Evolutionary conservation across 2,329 filamentous ascomycete genomes (phyloP).

Genomic region (Colletotrichum lentis): DNA sequence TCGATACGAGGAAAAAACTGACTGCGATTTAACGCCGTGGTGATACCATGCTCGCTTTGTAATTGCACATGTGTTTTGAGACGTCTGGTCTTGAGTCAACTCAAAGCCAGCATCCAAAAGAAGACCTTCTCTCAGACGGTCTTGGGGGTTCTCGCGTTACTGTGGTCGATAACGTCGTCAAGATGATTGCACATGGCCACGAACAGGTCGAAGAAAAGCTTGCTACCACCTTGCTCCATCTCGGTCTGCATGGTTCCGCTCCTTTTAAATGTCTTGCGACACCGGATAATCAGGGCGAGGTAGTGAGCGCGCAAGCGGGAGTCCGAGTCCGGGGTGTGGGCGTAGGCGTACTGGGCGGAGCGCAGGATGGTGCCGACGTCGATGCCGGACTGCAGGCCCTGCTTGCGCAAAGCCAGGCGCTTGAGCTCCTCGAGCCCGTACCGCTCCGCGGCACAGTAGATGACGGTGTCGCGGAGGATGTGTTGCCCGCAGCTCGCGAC

Average conservation of each 20-base stretch:
- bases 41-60: constrained; percentile 35
- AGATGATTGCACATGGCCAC: constrained; percentile 93
- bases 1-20: constrained; percentile 33
- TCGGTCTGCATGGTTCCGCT: constrained; percentile 96
- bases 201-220: constrained; percentile 92
- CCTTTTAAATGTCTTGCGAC: constrained; percentile 86
- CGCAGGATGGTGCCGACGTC: constrained; percentile 84
- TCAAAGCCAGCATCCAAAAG: constrained; percentile 9
- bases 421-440: constrained; percentile 87
- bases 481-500: constrained; percentile 77
- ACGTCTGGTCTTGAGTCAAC: constrained; percentile 13
- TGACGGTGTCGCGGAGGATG: constrained; percentile 86
- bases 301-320: constrained; percentile 93
- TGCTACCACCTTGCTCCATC: constrained; percentile 84
- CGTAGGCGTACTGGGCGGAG: constrained; percentile 87
- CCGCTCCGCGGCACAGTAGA: constrained; percentile 88
- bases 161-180: constrained; percentile 84
- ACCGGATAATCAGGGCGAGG: constrained; percentile 89
- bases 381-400: constrained; percentile 85
- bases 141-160: constrained; percentile 69
- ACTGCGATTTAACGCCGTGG: constrained; percentile 26
- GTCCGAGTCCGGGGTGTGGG: constrained; percentile 86
- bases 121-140: constrained; percentile 57
- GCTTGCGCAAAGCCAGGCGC: constrained; percentile 84
- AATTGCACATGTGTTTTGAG: constrained; percentile 31